A percentile compares a stretch with the other conserved stretches of the same genome.
Evolutionary conservation across 306 rosid genomes (phyloP).

Genomic region (Abrus pulchellus): DNA sequence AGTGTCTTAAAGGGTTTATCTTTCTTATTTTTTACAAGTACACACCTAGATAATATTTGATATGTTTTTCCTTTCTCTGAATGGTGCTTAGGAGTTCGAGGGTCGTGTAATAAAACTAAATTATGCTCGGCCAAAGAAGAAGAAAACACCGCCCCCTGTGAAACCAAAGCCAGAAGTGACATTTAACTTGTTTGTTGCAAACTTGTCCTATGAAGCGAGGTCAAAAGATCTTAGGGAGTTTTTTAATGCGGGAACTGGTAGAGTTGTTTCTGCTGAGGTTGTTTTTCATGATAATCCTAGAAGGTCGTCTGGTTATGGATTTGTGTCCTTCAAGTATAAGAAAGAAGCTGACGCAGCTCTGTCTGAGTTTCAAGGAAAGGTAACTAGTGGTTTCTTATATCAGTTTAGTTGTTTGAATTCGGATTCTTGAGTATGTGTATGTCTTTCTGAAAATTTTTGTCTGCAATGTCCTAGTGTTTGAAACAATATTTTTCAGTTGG

Average conservation of each 20-base stretch:
- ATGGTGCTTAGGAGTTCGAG: slow-evolving; percentile 69
- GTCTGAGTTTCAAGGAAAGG: slow-evolving; percentile 81
- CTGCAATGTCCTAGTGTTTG: background rate
- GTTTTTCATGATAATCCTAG: slow-evolving; percentile 76
- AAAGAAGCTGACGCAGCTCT: slow-evolving; percentile 85
- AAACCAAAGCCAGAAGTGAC: slow-evolving; percentile 64
- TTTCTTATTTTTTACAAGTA: background rate
- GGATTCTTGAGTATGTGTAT: slow-evolving; percentile 2
- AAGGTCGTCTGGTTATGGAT: slow-evolving; percentile 87
- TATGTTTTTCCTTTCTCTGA: slow-evolving; percentile 18
- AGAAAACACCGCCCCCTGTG: slow-evolving; percentile 61
- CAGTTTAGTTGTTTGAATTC: slow-evolving; percentile 34
- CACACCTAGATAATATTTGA: background rate
- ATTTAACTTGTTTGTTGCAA: slow-evolving; percentile 85
- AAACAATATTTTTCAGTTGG: slow-evolving; percentile 16
- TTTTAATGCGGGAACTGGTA: slow-evolving; percentile 66
- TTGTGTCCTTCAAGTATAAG: slow-evolving; percentile 85
- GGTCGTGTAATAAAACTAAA: slow-evolving; percentile 71
- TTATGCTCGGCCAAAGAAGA: slow-evolving; percentile 72
- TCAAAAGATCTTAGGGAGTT: slow-evolving; percentile 81
- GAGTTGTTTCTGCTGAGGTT: slow-evolving; percentile 72
- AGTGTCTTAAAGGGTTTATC: too few relatives aligned
- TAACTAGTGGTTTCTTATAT: slow-evolving; percentile 44
- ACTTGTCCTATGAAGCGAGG: slow-evolving; percentile 76
- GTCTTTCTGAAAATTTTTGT: background rate